Evolutionary conservation across 345 rosid genomes (phyloP), one percentile per base, ranked within the genome.

Genomic region (Raphanus raphanistrum): DNA sequence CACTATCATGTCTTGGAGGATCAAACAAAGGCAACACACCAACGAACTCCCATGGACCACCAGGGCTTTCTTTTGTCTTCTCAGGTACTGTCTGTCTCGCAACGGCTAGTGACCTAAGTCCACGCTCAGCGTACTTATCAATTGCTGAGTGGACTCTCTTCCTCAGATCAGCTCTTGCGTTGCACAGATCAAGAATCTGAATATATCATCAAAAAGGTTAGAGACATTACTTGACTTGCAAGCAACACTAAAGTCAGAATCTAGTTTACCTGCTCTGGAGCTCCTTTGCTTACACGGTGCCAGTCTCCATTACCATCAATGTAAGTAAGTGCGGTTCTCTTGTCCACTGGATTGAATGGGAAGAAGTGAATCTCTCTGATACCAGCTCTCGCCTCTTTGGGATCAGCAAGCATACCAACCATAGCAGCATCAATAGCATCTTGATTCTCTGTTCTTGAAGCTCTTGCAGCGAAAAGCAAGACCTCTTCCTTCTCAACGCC

Each of bases 221-320:
- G 48, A 33, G 52, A 6, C 21, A 67, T 17, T 12, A 58, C 7
- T 21, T 10, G 5, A 1, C 5, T 43, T 1, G 58, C 17, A 28
- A 35, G 15, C 1, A 3, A 59, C 31, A 17, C 36, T 32, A 52
- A 52, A 57, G 2, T n/a, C n/a, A 29, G 25, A 43, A 5, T 17
- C 29, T 54, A 52, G 28, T 43, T 28, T 83, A 91, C 94, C 87
- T 92, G 96, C 80, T 89, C 93, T 21, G 97, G 97, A 64, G 97
- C 97, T 76, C 97, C 97, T 86, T 92, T 92, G 85, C 95, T 90
- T 10, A 86, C 84, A 72, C 97, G 76, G 75, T 90, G 91, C 97
- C 93, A 90, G 66, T 79, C 78, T 21, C 94, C 95, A 4, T 86
- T 79, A 60, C 80, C 35, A 79, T 92, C 97, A 15, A 92, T 79